Evolutionary conservation across 2,329 filamentous ascomycete genomes (phyloP), one percentile per base, ranked within the genome.

Genomic region (Pezicula rhizophila): DNA sequence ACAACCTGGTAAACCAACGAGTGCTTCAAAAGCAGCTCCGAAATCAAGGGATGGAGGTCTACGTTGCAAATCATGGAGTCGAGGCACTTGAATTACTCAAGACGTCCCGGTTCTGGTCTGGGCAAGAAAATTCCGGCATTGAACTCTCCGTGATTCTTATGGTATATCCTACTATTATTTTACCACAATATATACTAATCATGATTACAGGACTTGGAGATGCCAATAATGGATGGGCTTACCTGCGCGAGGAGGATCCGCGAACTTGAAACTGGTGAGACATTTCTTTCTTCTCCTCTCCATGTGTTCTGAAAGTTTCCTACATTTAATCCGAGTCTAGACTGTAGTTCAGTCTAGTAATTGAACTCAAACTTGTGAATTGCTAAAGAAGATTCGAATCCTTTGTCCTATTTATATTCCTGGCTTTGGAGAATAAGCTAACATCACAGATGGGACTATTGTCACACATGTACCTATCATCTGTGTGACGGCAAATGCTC

Each of bases 151-250:
- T 89, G 41, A 82, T 91, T 11, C 66, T 91, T 5, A 89, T 91
- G 86, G 35, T 38, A 38, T 20, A 20, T 6, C 35, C n/a, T 14
- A 8, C 14, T 20, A 10, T 15, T 15, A 1, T 5, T 38, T 8
- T 12, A 15, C 10, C 8, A 4, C 35, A 23, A 23, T 23, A 14
- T 20, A 38, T 15, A 38, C 35, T 38, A 15, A 38, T 20, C 18
- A 38, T 8, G 11, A 5, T 15, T 38, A 12, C 18, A 38, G 35
- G 87, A 91, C 61, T 73, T 89, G 42, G 86, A 90, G 60, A 91
- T 91, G 87, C 87, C 87, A 1, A 76, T 89, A 39, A 90, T 90
- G 87, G 85, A 91, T 59, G 87, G 87, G 33, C 79, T 87, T 65
- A 85, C 84, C 2, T 89, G 86, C 54, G 82, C 86, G 11, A 74